Conservation (phyloP, 2,329 filamentous ascomycete genomes). For the Aspergillus carbonarius region DNA sequence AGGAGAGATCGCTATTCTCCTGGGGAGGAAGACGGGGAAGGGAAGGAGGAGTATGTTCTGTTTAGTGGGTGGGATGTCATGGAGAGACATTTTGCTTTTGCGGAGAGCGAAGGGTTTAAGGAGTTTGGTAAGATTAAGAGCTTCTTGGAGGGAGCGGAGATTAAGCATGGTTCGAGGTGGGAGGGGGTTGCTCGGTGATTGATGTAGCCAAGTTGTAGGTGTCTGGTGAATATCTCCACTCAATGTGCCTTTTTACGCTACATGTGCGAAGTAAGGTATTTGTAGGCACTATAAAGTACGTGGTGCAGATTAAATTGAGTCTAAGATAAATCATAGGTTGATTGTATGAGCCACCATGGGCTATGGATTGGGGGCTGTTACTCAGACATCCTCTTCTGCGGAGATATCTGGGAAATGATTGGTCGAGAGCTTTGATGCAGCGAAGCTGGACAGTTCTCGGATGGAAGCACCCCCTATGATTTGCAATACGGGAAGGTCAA, state of each 20-base stretch:
- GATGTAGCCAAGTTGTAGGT: too few relatives aligned
- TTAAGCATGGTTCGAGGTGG: too few relatives aligned
- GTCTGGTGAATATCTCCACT: too few relatives aligned
- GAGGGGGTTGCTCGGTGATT: constrained; percentile 18
- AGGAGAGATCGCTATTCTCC: too few relatives aligned
- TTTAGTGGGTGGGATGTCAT: constrained; percentile 24
- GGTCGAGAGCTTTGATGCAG: neutral
- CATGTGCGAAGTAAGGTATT: too few relatives aligned
- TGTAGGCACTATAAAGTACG: too few relatives aligned
- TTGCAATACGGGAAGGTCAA: neutral
- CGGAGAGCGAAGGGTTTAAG: too few relatives aligned
- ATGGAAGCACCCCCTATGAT: neutral
- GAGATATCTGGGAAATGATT: neutral
- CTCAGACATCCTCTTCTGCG: neutral
- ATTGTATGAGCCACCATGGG: neutral
- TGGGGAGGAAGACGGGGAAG: constrained; percentile 38
- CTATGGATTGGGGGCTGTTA: neutral
- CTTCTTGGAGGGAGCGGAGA: constrained; percentile 29
- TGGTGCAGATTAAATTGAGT: too few relatives aligned
- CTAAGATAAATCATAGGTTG: too few relatives aligned
- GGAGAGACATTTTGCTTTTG: constrained; percentile 30
- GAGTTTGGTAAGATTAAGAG: constrained; percentile 11
- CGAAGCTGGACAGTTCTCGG: neutral
- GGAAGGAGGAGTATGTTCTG: constrained; percentile 45
- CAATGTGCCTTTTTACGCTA: too few relatives aligned